Percentiles rank a stretch among this genome's conserved stretches.
phyloP scores from a whole-genome alignment of 108 stramenopile genomes.

The Fragilariopsis cylindrus region DNA sequence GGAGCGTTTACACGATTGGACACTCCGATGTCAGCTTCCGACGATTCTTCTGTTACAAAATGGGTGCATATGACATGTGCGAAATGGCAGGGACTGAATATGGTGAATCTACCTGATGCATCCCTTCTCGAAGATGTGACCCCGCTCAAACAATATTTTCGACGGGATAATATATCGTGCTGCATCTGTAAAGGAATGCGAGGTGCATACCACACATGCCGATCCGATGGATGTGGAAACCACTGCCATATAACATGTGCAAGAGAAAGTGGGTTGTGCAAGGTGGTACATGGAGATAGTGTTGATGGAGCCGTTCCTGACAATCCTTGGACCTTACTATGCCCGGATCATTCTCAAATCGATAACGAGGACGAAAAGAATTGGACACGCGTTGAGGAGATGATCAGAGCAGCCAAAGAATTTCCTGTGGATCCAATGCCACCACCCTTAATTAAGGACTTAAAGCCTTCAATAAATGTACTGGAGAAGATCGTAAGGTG shows the following conservation, averaged over 20 bases:
- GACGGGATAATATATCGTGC: constrained; percentile 44
- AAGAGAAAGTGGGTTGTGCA: constrained; percentile 66
- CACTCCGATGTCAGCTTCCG: constrained; percentile 13
- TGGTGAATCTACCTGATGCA: constrained; percentile 42
- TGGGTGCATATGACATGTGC: constrained; percentile 85
- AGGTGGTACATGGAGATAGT: constrained; percentile 85
- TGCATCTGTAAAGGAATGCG: constrained; percentile 66
- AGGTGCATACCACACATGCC: constrained; percentile 72
- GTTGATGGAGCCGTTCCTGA: constrained; percentile 54
- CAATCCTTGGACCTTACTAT: constrained; percentile 77
- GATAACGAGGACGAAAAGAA: constrained; percentile 34
- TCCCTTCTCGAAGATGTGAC: constrained; percentile 70
- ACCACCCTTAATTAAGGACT: constrained; percentile 40
- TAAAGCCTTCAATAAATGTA: constrained; percentile 62
- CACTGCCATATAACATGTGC: constrained; percentile 85
- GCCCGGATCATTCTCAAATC: constrained; percentile 71
- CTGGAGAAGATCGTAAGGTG: constrained; percentile 50
- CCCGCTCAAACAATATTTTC: constrained; percentile 54
- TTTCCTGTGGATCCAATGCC: constrained; percentile 73
- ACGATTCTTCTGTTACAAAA: constrained; percentile 29
- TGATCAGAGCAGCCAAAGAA: constrained; percentile 59
- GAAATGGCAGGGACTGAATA: constrained; percentile 85
- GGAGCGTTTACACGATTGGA: constrained; percentile 76
- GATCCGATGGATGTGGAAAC: constrained; percentile 59
- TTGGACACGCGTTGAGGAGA: constrained; percentile 11